These are phyloP conservation scores for Umbelopsis vinacea DNA, from an alignment of 192 early-diverging fungal genomes.

Conservation along the genomic window DNA sequence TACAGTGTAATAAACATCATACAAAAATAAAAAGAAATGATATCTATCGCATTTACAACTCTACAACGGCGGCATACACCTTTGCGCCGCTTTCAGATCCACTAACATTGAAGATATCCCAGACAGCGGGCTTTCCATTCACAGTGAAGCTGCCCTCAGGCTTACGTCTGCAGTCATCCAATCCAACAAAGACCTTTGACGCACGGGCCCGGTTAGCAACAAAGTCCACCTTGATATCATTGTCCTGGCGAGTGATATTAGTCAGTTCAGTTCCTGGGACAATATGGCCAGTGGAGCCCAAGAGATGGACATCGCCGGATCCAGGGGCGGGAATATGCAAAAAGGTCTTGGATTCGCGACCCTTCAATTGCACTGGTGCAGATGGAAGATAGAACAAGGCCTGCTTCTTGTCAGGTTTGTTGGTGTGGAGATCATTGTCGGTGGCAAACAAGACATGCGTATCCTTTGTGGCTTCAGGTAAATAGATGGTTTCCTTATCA, in stretches of 20 bases:
- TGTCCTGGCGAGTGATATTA: neutral
- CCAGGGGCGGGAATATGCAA: slow-evolving; percentile 34
- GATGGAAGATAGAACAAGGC: slow-evolving; percentile 44
- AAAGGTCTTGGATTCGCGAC: slow-evolving; percentile 48
- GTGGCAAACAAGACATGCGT: slow-evolving; percentile 27
- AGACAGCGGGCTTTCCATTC: slow-evolving; percentile 2
- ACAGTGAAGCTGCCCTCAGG: neutral
- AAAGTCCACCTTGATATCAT: slow-evolving; percentile 24
- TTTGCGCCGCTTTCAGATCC: neutral
- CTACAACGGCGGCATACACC: neutral
- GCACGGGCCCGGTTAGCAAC: neutral
- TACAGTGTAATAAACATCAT: neutral
- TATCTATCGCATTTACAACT: neutral
- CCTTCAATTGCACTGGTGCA: slow-evolving; percentile 32
- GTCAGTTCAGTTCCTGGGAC: slow-evolving; percentile 40
- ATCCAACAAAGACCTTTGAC: slow-evolving; percentile 24
- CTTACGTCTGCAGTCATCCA: slow-evolving; percentile 2
- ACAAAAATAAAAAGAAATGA: neutral
- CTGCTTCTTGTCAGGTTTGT: slow-evolving; percentile 27
- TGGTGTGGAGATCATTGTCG: slow-evolving; percentile 17
- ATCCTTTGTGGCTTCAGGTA: slow-evolving; percentile 31
- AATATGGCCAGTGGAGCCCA: slow-evolving; percentile 44
- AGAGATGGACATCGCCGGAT: slow-evolving; percentile 10
- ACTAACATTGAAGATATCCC: neutral
- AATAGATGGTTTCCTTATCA: slow-evolving; percentile 42